Evolutionary conservation across 306 rosid species (phyloP), one percentile per base, ranked within the genome.

Genomic region (Hippophae tibetana): DNA sequence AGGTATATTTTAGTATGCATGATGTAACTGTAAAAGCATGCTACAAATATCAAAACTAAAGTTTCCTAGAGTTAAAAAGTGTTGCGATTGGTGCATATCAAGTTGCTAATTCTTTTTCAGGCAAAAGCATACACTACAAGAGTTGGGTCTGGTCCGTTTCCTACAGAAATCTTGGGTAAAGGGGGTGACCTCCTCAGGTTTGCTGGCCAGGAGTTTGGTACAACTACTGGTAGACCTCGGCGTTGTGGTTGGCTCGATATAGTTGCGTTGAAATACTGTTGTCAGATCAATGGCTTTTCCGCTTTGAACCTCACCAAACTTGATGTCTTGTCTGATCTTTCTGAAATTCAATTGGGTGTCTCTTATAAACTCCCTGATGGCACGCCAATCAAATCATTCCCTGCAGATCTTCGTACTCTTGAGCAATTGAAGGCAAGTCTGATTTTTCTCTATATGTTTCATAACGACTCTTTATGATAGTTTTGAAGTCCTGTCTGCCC

Each of bases 181-280:
- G 90, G 77, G 38, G 97, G 94, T 52, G 99, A 92, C 74, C 90
- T 82, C 13, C 95, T 92, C 46, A 76, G 96, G 77, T 78, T 76
- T 77, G 86, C 92, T 56, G 99, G 96, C 60, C 99, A 86, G 58
- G 99, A 92, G 82, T 92, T 86, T 75, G 99, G 99, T 61, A 92
- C 99, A 57, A 88, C 90, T 13, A 92, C 96, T 59, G 99, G 99
- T 41, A 93, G 95, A 48, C 99, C 99, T 61, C 88, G 96, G 43
- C 93, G 96, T 40, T 92, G 99, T 76, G 99, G 99, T 58, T 92
- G 96, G 96, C 96, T 88, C 43, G 99, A 92, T 74, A 63, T 92
- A 56, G 94, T 84, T 57, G 86, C 96, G 5, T 67, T 92, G 13
- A 82, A 56, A 72, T 92, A 46, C 72, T 75, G 85, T 62, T 86